Base-by-base conservation (phyloP, 331 rosid genomes). In the Saraca asoca region DNA sequence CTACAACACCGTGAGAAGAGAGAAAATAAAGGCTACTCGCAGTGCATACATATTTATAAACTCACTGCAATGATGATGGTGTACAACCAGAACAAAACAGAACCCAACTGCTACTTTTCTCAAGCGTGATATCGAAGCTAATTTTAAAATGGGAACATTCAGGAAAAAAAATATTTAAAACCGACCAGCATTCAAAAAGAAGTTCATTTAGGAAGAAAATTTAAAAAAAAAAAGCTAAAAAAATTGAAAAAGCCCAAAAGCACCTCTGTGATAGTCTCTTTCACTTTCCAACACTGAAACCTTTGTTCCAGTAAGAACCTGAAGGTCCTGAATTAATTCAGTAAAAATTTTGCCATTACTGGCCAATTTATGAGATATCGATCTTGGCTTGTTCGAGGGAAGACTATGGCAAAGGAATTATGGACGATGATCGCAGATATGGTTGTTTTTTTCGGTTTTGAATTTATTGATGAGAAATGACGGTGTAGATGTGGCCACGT, bases 401-500 rank as follows among this genome's bases (percentile, higher is more conserved):
- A 8, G 82, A 74, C n/a, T 0, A 60, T 56, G 42, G 74, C 55
- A 52, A 45, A 7, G 15, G 13, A 46, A 16, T 43, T 43, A 3
- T 24, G 31, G 31, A 24, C 1, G 11, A 11, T 0, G 48, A 12
- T 65, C 73, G 69, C 54, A 16, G 81, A 72, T 41, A 44, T 41
- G 33, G 12, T 41, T 33, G 57, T 68, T 4, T 12, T n/a, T 9
- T 5, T 33, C 2, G 31, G 31, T 3, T 24, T 24, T 24, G 31
- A 24, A 24, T 13, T 34, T 4, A 35, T 1, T 20, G 0, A 29
- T 37, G 34, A 8, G 24, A 0, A 6, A 14, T 0, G 66, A 70
- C 78, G 78, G 75, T 8, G 24, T 0, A 9, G 71, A 66, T 83
- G 6, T n/a, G 12, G 35, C 67, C 88, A 77, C 88, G 78, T 77